Evolutionary conservation across 192 early-diverging fungal species (phyloP).

Genomic region (Backusella tarrabulga): DNA sequence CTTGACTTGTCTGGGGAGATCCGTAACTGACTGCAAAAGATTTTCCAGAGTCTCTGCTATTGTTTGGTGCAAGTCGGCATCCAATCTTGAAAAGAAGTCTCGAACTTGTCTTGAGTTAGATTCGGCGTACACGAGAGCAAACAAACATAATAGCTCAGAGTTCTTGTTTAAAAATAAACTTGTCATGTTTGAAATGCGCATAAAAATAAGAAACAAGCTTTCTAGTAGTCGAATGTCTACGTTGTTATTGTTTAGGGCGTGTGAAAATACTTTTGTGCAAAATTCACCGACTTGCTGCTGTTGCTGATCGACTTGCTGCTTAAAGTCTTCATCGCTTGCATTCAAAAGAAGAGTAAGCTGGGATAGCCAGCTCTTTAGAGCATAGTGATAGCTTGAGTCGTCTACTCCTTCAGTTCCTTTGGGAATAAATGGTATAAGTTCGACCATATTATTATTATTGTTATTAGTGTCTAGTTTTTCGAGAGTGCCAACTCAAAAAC

Average conservation of each 20-base stretch:
- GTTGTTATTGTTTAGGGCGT: background rate
- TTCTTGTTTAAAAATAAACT: background rate
- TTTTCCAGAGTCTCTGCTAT: background rate
- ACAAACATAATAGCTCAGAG: background rate
- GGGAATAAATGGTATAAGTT: conserved; percentile 9
- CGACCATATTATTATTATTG: background rate
- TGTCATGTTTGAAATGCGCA: background rate
- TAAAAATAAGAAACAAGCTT: conserved; percentile 2
- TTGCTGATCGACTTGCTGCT: background rate
- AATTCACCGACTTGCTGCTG: background rate
- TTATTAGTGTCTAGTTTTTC: background rate
- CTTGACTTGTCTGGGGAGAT: background rate
- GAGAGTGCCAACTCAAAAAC: background rate
- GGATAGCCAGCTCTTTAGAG: background rate
- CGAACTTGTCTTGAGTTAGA: conserved; percentile 4
- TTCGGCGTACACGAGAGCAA: conserved; percentile 6
- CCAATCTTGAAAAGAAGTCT: background rate
- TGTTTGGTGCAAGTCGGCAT: background rate
- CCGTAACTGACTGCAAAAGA: background rate
- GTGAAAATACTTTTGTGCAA: conserved; percentile 2
- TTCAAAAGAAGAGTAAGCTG: background rate
- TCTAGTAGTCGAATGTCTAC: background rate
- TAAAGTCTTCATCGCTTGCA: background rate
- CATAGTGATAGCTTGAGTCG: background rate
- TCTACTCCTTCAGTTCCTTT: background rate